Percentiles rank a stretch among this genome's conserved stretches.
phyloP scores from a whole-genome alignment of 208 protist genomes.

The Acanthamoeba healyi region DNA sequence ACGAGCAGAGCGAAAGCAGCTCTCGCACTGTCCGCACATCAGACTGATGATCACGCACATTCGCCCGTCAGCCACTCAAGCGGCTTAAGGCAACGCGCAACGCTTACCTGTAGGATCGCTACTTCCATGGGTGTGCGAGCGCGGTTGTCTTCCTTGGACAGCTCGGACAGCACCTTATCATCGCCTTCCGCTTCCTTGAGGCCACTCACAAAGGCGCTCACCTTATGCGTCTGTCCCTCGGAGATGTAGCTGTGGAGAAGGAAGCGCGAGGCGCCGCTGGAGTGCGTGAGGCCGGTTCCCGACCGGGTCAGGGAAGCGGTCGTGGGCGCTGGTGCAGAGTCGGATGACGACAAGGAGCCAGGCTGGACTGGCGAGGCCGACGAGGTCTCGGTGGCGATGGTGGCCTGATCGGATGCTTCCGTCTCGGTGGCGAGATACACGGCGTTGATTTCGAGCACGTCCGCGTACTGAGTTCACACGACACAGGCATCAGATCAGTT shows the following conservation, averaged over 20 bases:
- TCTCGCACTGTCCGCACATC: not conserved
- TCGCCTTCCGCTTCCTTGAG: not conserved
- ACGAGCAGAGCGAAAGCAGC: not conserved
- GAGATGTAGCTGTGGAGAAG: too few species aligned
- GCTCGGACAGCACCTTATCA: not conserved
- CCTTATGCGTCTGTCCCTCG: not conserved
- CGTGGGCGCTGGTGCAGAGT: too few species aligned
- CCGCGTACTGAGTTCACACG: too few species aligned
- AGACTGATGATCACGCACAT: too few species aligned
- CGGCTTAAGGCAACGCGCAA: too few species aligned
- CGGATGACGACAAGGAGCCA: too few species aligned
- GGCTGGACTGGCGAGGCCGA: too few species aligned
- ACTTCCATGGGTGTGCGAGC: slow-evolving; percentile 7
- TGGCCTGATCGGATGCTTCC: not conserved
- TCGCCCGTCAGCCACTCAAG: too few species aligned
- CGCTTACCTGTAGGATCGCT: not conserved
- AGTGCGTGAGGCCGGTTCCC: not conserved
- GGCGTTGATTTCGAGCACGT: not conserved
- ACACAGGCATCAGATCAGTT: too few species aligned
- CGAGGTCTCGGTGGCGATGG: not conserved
- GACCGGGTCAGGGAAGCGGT: not conserved
- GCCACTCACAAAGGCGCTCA: not conserved
- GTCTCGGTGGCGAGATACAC: not conserved
- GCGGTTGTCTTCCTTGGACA: not conserved
- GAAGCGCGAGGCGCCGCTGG: too few species aligned